Conservation (phyloP, 2,329 filamentous ascomycete species). For the Didymella sp. region DNA sequence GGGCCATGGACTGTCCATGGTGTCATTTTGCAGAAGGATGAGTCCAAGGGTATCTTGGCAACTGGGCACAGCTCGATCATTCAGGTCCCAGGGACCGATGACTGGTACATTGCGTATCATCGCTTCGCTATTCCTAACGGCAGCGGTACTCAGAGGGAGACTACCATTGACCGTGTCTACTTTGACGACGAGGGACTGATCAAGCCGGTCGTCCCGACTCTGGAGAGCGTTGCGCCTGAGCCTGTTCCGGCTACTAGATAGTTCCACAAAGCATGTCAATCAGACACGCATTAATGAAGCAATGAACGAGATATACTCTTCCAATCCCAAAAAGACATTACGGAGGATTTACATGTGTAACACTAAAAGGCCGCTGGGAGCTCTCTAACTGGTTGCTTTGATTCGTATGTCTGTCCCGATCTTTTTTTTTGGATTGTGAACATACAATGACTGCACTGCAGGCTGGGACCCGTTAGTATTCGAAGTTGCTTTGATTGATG, state of each 20-base stretch:
- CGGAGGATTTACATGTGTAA: no score
- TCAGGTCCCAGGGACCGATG: slow-evolving; percentile 37
- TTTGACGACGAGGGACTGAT: slow-evolving; percentile 37
- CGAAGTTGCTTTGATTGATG: no score
- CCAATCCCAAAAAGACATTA: no score
- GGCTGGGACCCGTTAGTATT: no score
- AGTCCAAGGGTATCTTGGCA: slow-evolving; percentile 29
- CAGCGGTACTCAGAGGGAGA: slow-evolving; percentile 34
- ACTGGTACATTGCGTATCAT: slow-evolving; percentile 44
- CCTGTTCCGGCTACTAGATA: background rate
- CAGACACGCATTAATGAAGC: no score
- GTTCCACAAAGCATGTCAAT: no score
- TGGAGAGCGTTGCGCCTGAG: slow-evolving; percentile 28
- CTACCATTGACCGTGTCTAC: slow-evolving; percentile 35
- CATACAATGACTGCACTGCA: no score
- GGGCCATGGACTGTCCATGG: slow-evolving; percentile 39
- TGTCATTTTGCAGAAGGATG: slow-evolving; percentile 35
- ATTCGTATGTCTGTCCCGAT: no score
- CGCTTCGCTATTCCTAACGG: slow-evolving; percentile 37
- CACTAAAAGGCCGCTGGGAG: no score
- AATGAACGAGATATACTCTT: background rate
- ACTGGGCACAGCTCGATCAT: slow-evolving; percentile 38
- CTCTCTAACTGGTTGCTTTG: no score
- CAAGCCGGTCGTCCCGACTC: slow-evolving; percentile 33
- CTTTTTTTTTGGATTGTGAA: no score